phyloP scores from a whole-genome alignment of 2,329 filamentous ascomycete genomes.

The Colletotrichum tropicicola region DNA sequence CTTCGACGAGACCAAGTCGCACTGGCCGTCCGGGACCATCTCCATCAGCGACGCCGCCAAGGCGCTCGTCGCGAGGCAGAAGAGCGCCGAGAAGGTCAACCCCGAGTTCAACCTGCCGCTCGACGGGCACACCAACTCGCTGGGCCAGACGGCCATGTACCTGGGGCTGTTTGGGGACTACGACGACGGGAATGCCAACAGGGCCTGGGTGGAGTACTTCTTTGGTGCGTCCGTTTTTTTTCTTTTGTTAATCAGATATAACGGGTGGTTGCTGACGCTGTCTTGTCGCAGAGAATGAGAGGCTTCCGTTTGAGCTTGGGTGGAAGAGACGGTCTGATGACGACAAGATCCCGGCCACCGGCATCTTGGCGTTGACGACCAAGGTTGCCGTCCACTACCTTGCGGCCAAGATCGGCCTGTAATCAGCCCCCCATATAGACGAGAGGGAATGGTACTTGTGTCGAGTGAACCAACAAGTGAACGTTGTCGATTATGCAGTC shows the following conservation, averaged over 20 bases:
- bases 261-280: too few relatives aligned
- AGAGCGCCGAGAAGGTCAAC: constrained; percentile 33
- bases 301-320: background rate
- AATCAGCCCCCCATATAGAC: too few relatives aligned
- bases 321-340: constrained; percentile 16
- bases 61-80: constrained; percentile 34
- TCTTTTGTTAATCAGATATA: too few relatives aligned
- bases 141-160: constrained; percentile 31
- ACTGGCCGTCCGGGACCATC: background rate
- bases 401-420: background rate
- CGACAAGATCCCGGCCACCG: constrained; percentile 13
- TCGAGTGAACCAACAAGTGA: too few relatives aligned
- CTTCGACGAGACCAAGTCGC: constrained; percentile 32
- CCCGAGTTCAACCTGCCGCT: constrained; percentile 33
- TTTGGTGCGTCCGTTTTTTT: background rate
- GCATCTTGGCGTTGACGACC: constrained; percentile 4
- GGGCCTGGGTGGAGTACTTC: constrained; percentile 28
- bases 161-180: constrained; percentile 29
- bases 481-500: too few relatives aligned
- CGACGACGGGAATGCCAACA: constrained; percentile 29
- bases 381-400: constrained; percentile 14
- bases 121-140: constrained; percentile 15
- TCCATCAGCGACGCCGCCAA: constrained; percentile 32
- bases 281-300: constrained; percentile 14
- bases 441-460: too few relatives aligned